phyloP scores from a whole-genome alignment of 495 filamentous ascomycete genomes.

The Penicillium dipodomyicola region DNA sequence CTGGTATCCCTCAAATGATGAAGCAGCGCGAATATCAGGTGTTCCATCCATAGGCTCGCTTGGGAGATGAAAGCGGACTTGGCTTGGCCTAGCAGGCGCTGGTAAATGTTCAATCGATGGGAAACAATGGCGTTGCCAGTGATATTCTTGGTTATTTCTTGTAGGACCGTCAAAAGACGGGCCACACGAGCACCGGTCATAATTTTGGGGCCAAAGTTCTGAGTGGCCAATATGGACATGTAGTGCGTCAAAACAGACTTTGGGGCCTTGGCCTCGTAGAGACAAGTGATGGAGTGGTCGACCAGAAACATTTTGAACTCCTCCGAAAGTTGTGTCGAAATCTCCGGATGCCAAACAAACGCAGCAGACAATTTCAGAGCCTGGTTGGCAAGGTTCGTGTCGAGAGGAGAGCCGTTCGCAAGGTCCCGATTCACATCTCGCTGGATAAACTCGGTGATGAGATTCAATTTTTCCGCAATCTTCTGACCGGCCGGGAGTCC shows the following conservation, averaged over 20 bases:
- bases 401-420: conserved; percentile 38
- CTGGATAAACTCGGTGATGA: conserved; percentile 74
- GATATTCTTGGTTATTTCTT: conserved; percentile 67
- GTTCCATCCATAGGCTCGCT: conserved; percentile 64
- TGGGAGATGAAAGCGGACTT: conserved; percentile 62
- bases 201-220: conserved; percentile 69
- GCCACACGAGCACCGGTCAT: conserved; percentile 68
- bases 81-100: conserved; percentile 66
- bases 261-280: conserved; percentile 61
- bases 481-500: conserved; percentile 67
- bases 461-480: conserved; percentile 68
- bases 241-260: conserved; percentile 77
- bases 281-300: conserved; percentile 68
- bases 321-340: conserved; percentile 63
- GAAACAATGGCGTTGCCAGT: conserved; percentile 74
- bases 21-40: conserved; percentile 77
- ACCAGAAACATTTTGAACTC: conserved; percentile 78
- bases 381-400: conserved; percentile 66
- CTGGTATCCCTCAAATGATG: conserved; percentile 74
- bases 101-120: conserved; percentile 72
- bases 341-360: conserved; percentile 65
- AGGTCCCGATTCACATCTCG: conserved; percentile 61
- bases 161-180: conserved; percentile 63
- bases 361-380: conserved; percentile 70
- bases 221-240: conserved; percentile 71